Evolutionary conservation across 176 grass and related monocot species (phyloP).

Genomic region (Urochloa ruziziensis): DNA sequence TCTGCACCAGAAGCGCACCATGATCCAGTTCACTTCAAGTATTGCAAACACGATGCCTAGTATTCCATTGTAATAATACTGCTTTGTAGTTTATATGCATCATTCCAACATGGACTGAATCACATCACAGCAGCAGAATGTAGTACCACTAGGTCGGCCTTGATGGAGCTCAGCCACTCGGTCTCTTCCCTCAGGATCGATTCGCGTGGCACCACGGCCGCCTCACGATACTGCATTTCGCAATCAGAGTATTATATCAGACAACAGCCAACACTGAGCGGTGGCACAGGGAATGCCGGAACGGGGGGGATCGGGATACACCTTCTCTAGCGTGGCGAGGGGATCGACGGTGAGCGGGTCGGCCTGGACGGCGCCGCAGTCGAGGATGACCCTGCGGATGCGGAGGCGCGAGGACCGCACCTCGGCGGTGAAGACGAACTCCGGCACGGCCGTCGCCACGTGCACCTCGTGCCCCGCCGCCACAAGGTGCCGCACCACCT

Average conservation of each 20-base stretch:
- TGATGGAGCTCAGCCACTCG: slow-evolving; percentile 82
- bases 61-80: not conserved
- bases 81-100: not conserved
- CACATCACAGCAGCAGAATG: not conserved
- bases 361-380: slow-evolving; percentile 93
- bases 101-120: not conserved
- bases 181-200: slow-evolving; percentile 75
- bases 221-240: slow-evolving; percentile 75
- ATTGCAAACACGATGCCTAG: not conserved
- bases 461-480: slow-evolving; percentile 86
- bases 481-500: slow-evolving; percentile 83
- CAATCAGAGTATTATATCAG: not conserved
- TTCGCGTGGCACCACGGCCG: slow-evolving; percentile 79
- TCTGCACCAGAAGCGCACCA: slow-evolving; percentile 27
- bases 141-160: slow-evolving; percentile 84
- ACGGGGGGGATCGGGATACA: not conserved
- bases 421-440: slow-evolving; percentile 92
- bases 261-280: not conserved
- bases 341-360: slow-evolving; percentile 90
- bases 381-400: slow-evolving; percentile 83
- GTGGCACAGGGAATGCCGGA: not conserved
- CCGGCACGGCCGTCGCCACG: slow-evolving; percentile 84
- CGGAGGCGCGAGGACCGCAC: slow-evolving; percentile 72
- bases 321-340: slow-evolving; percentile 83
- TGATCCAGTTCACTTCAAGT: not conserved